A percentile compares a stretch with the other conserved stretches of the same genome.
Evolutionary conservation across 2,329 filamentous ascomycete species (phyloP).

Genomic region (Hypomyces perniciosus): DNA sequence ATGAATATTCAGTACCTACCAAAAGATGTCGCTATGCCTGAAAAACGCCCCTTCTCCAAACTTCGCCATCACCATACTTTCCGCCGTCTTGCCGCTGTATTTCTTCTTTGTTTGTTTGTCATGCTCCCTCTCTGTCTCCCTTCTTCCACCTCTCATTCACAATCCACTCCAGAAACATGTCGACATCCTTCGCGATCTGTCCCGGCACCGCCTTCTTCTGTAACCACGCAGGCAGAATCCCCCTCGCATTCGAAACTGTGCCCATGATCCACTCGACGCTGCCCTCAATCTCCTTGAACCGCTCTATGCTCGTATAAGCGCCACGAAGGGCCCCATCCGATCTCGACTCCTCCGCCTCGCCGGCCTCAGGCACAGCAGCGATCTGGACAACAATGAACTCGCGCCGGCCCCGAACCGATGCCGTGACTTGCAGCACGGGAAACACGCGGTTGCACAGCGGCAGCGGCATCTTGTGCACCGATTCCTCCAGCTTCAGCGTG

Average conservation of each 20-base stretch:
- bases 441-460: slow-evolving; percentile 61
- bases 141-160: slow-evolving; percentile 34
- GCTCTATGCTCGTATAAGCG: slow-evolving; percentile 60
- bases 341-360: slow-evolving; percentile 16
- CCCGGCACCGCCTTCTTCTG: slow-evolving; percentile 59
- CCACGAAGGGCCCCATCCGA: slow-evolving; percentile 46
- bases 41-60: too few species aligned
- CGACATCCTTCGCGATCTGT: slow-evolving; percentile 65
- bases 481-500: slow-evolving; percentile 52
- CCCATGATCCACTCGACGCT: slow-evolving; percentile 71
- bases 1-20: too few species aligned
- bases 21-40: too few species aligned
- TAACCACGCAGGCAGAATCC: slow-evolving; percentile 57
- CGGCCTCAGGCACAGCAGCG: slow-evolving; percentile 26
- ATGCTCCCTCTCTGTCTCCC: not conserved
- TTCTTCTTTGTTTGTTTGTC: not conserved
- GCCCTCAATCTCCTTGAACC: slow-evolving; percentile 41
- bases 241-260: slow-evolving; percentile 65
- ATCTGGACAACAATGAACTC: slow-evolving; percentile 56
- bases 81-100: too few species aligned
- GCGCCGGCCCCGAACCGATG: slow-evolving; percentile 30
- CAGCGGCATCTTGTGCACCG: slow-evolving; percentile 56
- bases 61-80: too few species aligned
- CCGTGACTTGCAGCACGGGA: slow-evolving; percentile 57
- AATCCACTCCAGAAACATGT: slow-evolving; percentile 61